Conservation (phyloP, 495 filamentous ascomycete species). For the Umbilicaria muhlenbergii region DNA sequence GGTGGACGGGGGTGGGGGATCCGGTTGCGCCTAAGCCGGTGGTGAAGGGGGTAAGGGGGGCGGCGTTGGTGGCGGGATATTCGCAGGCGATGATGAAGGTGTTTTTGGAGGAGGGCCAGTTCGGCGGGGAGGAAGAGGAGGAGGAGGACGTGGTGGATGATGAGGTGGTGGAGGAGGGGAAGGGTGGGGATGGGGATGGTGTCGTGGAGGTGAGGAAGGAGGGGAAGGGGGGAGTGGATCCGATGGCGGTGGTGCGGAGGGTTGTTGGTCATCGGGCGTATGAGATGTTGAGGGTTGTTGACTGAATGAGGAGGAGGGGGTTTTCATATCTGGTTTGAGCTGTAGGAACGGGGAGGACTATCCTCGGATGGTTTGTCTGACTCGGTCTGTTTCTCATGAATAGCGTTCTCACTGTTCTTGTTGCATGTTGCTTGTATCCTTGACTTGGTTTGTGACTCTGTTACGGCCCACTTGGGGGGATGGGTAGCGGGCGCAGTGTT, state of each 20-base stretch:
- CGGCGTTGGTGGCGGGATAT: conserved; percentile 29
- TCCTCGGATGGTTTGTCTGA: too few relatives aligned
- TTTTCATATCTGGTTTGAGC: too few relatives aligned
- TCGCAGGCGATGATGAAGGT: conserved; percentile 32
- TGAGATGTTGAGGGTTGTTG: conserved; percentile 27
- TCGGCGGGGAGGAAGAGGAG: conserved; percentile 22
- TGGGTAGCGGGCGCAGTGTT: too few relatives aligned
- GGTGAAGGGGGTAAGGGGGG: conserved; percentile 17
- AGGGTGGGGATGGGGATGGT: conserved; percentile 13
- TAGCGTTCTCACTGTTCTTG: too few relatives aligned
- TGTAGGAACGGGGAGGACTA: too few relatives aligned
- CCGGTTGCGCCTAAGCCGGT: conserved; percentile 24
- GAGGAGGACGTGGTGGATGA: conserved; percentile 11
- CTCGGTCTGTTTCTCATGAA: too few relatives aligned
- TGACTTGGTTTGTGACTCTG: too few relatives aligned
- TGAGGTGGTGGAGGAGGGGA: conserved; percentile 11
- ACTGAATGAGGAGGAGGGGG: conserved; percentile 10
- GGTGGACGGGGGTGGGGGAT: conserved; percentile 4
- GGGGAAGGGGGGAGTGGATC: conserved; percentile 6
- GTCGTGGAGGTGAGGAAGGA: conserved; percentile 7
- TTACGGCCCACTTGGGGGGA: too few relatives aligned
- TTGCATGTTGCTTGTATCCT: too few relatives aligned
- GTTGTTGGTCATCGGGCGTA: conserved; percentile 26
- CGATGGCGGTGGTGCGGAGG: conserved; percentile 23
- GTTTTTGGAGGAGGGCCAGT: conserved; percentile 26